A percentile compares a stretch with the other conserved stretches of the same genome.
These are phyloP conservation scores for Saturnispora besseyi DNA, from an alignment of 805 yeast genomes.

Conservation along the genomic window DNA sequence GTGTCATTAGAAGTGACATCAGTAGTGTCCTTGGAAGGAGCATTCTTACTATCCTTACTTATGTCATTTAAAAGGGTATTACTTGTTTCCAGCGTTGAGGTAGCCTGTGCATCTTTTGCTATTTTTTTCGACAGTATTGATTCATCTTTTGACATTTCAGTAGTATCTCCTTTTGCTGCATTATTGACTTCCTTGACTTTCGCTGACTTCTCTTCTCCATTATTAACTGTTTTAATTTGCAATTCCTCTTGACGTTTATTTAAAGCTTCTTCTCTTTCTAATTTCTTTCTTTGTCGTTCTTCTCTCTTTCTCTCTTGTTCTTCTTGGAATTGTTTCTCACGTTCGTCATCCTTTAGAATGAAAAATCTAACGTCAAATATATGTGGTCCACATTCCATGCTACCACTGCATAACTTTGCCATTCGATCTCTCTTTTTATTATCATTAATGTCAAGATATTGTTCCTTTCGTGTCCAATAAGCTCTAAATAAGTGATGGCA, in stretches of 20 bases:
- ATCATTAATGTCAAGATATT: slow-evolving; percentile 38
- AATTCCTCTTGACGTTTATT: slow-evolving; percentile 13
- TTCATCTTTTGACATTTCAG: not conserved
- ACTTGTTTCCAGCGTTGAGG: too few species aligned
- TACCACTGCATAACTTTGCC: slow-evolving; percentile 79
- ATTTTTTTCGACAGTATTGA: not conserved
- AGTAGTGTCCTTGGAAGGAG: too few species aligned
- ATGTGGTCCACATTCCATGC: slow-evolving; percentile 75
- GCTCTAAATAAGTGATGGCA: slow-evolving; percentile 60
- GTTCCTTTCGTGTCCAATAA: slow-evolving; percentile 54
- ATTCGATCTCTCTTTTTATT: slow-evolving; percentile 58
- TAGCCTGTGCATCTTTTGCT: not conserved
- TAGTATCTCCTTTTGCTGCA: not conserved
- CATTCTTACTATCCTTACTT: too few species aligned
- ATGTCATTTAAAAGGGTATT: too few species aligned
- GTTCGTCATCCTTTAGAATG: slow-evolving; percentile 74
- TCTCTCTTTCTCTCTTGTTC: slow-evolving; percentile 25
- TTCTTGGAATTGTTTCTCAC: slow-evolving; percentile 35
- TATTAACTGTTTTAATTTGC: not conserved
- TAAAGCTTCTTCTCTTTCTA: slow-evolving; percentile 21
- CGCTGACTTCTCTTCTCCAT: not conserved
- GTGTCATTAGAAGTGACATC: too few species aligned
- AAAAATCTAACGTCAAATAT: slow-evolving; percentile 66
- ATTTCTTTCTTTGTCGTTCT: slow-evolving; percentile 27
- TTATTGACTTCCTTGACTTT: not conserved